Conservation (phyloP, 2,329 filamentous ascomycete species). For the Aspergillus luchuensis region DNA sequence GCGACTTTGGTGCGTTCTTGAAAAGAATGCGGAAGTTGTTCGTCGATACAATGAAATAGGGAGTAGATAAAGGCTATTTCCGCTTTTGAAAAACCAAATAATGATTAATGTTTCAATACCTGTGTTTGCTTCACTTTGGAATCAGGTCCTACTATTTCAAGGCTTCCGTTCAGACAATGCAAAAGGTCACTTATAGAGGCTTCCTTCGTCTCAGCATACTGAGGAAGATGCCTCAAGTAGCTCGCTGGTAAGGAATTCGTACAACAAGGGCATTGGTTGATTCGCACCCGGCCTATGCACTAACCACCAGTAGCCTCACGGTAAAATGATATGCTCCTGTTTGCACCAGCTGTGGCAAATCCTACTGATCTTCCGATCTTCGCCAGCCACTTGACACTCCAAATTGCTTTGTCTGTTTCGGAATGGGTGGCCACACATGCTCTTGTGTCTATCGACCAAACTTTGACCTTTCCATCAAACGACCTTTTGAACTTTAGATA, state of each 20-base stretch:
- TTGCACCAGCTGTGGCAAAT: constrained; percentile 80
- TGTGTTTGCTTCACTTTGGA: not conserved
- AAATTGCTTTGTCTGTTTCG: constrained; percentile 82
- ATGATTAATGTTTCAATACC: constrained; percentile 7
- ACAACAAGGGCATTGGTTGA: too few relatives aligned
- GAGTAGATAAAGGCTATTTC: not conserved
- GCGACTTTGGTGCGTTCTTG: constrained; percentile 62
- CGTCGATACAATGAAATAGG: constrained; percentile 55
- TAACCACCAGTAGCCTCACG: constrained; percentile 75
- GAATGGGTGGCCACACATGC: constrained; percentile 90
- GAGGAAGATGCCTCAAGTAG: not conserved
- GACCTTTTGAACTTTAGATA: constrained; percentile 49
- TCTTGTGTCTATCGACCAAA: constrained; percentile 86
- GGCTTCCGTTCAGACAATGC: not conserved
- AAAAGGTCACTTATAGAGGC: not conserved
- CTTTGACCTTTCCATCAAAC: constrained; percentile 91
- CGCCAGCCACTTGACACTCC: constrained; percentile 81
- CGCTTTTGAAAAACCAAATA: not conserved
- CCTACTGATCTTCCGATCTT: constrained; percentile 63
- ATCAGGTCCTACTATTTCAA: not conserved
- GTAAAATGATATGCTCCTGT: constrained; percentile 77
- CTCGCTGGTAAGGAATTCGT: not conserved
- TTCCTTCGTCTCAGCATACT: not conserved
- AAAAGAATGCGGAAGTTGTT: constrained; percentile 66
- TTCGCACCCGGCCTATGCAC: constrained; percentile 15